Evolutionary conservation across 352 stramenopile genomes (phyloP), one percentile per base, ranked within the genome.

Genomic region (Pythium folliculosum): DNA sequence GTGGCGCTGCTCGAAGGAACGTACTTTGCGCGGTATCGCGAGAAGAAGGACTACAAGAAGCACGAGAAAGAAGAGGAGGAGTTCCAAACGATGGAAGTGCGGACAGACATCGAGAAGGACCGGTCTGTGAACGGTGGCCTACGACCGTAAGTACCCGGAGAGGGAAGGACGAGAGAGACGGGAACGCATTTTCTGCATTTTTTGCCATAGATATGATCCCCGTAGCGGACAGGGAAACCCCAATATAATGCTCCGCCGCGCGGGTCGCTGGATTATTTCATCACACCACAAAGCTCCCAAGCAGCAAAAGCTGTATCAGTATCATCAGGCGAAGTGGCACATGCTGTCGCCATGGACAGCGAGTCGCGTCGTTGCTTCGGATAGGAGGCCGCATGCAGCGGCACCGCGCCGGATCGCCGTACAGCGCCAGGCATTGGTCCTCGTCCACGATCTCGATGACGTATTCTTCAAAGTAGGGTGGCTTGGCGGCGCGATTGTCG

Each of bases 1-100:
- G 88, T 96, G 32, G 88, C 88, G 17, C 62, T 96, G 35, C 78
- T 96, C n/a, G 88, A 96, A 60, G 88, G 88, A 44, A 96, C 83
- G 27, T 96, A 94, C 72, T 96, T 96, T 62, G 73, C 73, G 16
- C 81, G 86, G 51, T 94, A 92, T 70, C 82, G 77, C 23, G 80
- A 71, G 52, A 91, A 91, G 60, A 63, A 73, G 23, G 59, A 71
- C 35, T 91, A 93, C 75, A 91, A 94, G 68, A 91, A 94, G 54
- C 70, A 90, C 61, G 82, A 92, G 54, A 80, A 81, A 45, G 53
- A 67, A 19, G 63, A 73, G 14, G 70, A 73, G 14, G 84, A 86
- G n/a, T 93, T 86, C 52, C 77, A 90, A 72, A 82, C 72, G 0
- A 93, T 93, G 84, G 73, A 91, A 50, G 84, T 93, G 60, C 79